A percentile compares a stretch with the other conserved stretches of the same genome.
Conservation (phyloP, 768 basidiomycete species). For the Lepiota subincarnata region DNA sequence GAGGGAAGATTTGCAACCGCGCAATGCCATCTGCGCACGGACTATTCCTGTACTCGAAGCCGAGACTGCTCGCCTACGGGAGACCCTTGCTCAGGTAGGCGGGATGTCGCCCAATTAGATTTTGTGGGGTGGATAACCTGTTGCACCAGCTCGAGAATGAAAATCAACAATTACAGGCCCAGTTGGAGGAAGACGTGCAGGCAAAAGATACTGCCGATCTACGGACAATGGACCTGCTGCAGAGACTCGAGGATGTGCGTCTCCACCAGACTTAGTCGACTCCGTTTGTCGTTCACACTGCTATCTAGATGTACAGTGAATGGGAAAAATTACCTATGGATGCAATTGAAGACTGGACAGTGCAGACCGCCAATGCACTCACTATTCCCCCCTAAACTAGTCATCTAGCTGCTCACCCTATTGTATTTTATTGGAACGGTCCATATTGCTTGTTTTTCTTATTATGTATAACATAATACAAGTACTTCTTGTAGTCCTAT, state of each 20-base stretch:
- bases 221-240: constrained; percentile 42
- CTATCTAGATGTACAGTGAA: constrained; percentile 30
- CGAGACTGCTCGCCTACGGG: constrained; percentile 35
- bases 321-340: constrained; percentile 59
- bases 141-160: constrained; percentile 53
- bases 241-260: constrained; percentile 51
- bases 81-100: constrained; percentile 35
- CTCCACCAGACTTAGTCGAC: neutral
- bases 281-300: neutral
- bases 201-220: constrained; percentile 43
- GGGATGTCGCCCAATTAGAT: neutral
- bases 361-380: constrained; percentile 41
- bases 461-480: no score
- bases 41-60: constrained; percentile 55
- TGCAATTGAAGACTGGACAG: constrained; percentile 57
- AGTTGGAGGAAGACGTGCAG: constrained; percentile 45
- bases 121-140: neutral
- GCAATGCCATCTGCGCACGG: constrained; percentile 56
- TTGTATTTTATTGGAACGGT: no score
- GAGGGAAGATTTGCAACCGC: constrained; percentile 62
- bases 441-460: no score
- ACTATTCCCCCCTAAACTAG: constrained; percentile 18
- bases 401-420: no score
- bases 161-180: constrained; percentile 43
- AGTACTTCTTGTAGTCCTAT: no score